phyloP scores from a whole-genome alignment of 1,284 basidiomycete genomes.

The Erythrobasidium hasegawianum region DNA sequence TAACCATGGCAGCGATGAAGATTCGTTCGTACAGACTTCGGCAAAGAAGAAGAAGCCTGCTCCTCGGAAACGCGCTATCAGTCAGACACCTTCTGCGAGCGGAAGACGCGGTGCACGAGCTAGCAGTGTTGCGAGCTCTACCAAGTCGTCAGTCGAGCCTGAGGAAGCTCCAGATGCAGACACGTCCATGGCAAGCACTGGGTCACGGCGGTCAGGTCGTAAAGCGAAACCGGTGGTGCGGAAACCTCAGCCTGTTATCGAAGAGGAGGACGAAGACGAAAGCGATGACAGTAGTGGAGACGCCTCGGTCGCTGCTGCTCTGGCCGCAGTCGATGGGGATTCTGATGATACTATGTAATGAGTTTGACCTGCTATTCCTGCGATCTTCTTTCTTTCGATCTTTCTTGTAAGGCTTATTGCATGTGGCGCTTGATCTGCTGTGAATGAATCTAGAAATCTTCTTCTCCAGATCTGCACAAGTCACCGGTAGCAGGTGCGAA shows the following conservation, averaged over 20 bases:
- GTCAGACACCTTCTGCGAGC: background rate
- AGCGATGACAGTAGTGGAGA: background rate
- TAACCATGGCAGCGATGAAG: background rate
- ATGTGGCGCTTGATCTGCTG: too few relatives aligned
- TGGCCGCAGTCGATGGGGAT: background rate
- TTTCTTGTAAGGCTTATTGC: too few relatives aligned
- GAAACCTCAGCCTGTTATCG: slow-evolving; percentile 7
- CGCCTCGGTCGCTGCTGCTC: background rate
- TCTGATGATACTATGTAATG: background rate
- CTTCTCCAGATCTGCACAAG: too few relatives aligned
- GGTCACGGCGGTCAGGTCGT: slow-evolving; percentile 2
- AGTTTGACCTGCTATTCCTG: too few relatives aligned
- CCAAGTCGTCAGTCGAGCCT: background rate
- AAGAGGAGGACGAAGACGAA: slow-evolving; percentile 24
- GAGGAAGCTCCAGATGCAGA: background rate
- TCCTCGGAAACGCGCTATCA: background rate
- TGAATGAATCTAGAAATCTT: too few relatives aligned
- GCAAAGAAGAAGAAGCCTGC: slow-evolving; percentile 20
- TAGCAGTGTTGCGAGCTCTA: background rate
- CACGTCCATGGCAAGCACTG: background rate
- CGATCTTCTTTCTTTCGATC: too few relatives aligned
- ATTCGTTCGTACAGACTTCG: slow-evolving; percentile 3
- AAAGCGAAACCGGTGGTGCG: slow-evolving; percentile 4
- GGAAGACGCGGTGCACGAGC: background rate
- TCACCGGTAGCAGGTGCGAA: too few relatives aligned